phyloP scores from a whole-genome alignment of 805 yeast genomes.

The Candida taoyuanica region DNA sequence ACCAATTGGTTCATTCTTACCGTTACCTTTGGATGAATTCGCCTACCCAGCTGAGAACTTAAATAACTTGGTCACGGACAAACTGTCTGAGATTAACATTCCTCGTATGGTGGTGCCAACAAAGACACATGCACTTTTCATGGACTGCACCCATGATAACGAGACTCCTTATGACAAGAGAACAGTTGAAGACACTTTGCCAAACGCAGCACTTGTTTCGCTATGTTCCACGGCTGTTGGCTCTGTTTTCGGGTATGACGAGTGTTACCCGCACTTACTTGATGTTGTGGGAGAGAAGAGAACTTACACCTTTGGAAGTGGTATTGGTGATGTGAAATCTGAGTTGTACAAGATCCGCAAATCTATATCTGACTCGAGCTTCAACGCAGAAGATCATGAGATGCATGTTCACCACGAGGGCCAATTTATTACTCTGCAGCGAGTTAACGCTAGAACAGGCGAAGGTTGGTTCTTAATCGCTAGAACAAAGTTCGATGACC shows the following conservation, averaged over 20 bases:
- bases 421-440: slow-evolving; percentile 85
- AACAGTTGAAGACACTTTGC: slow-evolving; percentile 89
- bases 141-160: slow-evolving; percentile 98
- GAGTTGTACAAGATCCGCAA: slow-evolving; percentile 54
- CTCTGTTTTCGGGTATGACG: slow-evolving; percentile 91
- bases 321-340: slow-evolving; percentile 72
- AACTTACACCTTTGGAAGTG: slow-evolving; percentile 49
- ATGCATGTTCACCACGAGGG: slow-evolving; percentile 94
- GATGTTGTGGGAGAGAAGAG: slow-evolving; percentile 78
- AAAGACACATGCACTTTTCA: slow-evolving; percentile 89
- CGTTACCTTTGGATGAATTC: slow-evolving; percentile 71
- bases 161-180: slow-evolving; percentile 86
- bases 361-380: slow-evolving; percentile 46
- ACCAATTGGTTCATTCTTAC: slow-evolving; percentile 87
- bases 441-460: slow-evolving; percentile 80
- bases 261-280: slow-evolving; percentile 75
- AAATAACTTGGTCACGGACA: slow-evolving; percentile 18
- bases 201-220: slow-evolving; percentile 92
- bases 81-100: slow-evolving; percentile 59
- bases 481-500: slow-evolving; percentile 62
- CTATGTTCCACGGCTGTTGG: slow-evolving; percentile 93
- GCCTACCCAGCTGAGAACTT: slow-evolving; percentile 53
- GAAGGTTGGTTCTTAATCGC: slow-evolving; percentile 87
- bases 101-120: slow-evolving; percentile 62
- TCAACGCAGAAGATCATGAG: slow-evolving; percentile 60